Percentiles rank a stretch among this genome's conserved stretches.
Evolutionary conservation across 2,329 filamentous ascomycete genomes (phyloP).

Genomic region (Nemania abortiva): DNA sequence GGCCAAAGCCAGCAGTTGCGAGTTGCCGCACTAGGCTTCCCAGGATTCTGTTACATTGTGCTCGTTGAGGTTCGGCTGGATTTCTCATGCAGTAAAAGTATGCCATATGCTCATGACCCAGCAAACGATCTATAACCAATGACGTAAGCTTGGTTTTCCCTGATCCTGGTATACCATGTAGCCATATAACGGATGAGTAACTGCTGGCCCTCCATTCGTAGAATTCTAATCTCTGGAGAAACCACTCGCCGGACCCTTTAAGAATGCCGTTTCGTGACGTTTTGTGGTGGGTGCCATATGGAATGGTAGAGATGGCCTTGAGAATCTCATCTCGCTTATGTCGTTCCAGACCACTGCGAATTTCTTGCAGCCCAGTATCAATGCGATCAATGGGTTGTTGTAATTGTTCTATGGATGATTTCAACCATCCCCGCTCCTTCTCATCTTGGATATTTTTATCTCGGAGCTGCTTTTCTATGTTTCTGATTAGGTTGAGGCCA

Average conservation of each 20-base stretch:
- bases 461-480: constrained; percentile 9
- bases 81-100: constrained; percentile 16
- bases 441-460: background rate
- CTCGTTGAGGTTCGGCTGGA: constrained; percentile 5
- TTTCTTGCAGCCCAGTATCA: background rate
- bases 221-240: background rate
- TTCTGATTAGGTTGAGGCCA: background rate
- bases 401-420: background rate
- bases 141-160: constrained; percentile 21
- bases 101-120: constrained; percentile 7
- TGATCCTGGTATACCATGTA: constrained; percentile 13
- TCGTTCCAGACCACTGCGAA: background rate
- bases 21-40: constrained; percentile 17
- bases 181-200: constrained; percentile 1
- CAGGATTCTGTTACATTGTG: constrained; percentile 3
- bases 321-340: background rate
- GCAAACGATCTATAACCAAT: background rate
- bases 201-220: background rate
- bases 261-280: background rate
- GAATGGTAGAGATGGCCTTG: background rate
- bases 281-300: constrained; percentile 13
- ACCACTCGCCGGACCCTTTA: constrained; percentile 9
- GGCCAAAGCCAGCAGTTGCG: background rate
- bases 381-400: constrained; percentile 9
- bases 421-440: background rate